Base-by-base conservation (phyloP, 2,329 filamentous ascomycete genomes). In the Dactylellina leptospora region DNA sequence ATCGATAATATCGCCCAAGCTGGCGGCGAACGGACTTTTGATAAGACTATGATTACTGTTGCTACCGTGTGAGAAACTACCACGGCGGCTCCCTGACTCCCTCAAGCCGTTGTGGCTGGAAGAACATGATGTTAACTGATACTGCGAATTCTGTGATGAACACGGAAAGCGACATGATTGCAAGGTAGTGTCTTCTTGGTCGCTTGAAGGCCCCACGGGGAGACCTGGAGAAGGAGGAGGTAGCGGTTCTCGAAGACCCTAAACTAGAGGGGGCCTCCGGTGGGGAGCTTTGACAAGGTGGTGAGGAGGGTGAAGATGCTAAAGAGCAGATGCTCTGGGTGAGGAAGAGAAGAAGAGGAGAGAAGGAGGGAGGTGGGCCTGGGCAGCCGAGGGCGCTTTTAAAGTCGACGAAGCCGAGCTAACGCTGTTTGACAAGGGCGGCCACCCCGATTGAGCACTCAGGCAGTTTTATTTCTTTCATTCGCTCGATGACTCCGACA, bases 151-250 rank as follows among this genome's bases (percentile, higher is more conserved):
- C 22, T 30, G 13, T 10, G 18, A 33, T 25, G 58, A 25, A 23
- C 23, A 58, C 40, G 42, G 66, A 58, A 10, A 27, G 27, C 51
- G 58, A 71, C 66, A 71, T 71, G 58, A 20, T 59, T 36, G 51
- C 66, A 71, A 63, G 25, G 58, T 71, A 22, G 58, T 56, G 33
- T 42, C 30, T 63, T 47, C 66, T 10, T 38, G 44, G 11, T 23
- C 47, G 25, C 51, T 58, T 62, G 45, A 71, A 63, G 66, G 66
- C 51, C 66, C 25, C 66, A 71, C 58, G 40, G 58, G 64, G 66
- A 71, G 66, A 63, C 66, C 66, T 62, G 66, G 58, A 18, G 11
- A 30, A 58, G 23, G 47, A 53, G 55, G 23, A 30, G 36, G 47
- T n/a, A n/a, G 28, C 11, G 42, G 5, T 56, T 55, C 55, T 55